Evolutionary conservation across 2,329 filamentous ascomycete genomes (phyloP).

Genomic region (Helotiales sp.): DNA sequence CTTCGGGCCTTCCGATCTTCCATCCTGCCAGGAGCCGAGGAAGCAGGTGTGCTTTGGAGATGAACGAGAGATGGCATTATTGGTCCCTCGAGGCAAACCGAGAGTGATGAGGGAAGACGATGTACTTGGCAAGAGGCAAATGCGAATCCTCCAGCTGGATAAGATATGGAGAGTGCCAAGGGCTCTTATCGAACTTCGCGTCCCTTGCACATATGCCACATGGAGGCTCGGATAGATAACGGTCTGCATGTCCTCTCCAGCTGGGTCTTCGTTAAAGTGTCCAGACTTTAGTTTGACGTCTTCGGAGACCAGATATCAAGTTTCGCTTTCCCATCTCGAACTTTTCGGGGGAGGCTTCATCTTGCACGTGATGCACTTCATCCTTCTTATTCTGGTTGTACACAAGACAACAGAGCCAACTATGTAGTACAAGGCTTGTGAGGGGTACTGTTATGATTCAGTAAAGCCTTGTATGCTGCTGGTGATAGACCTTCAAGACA

Average conservation of each 20-base stretch:
- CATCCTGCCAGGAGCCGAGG: no score
- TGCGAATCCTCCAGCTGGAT: background rate
- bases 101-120: background rate
- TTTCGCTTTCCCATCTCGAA: no score
- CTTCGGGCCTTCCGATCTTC: background rate
- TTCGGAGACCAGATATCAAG: no score
- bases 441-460: no score
- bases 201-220: background rate
- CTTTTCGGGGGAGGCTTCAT: no score
- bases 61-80: background rate
- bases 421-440: no score
- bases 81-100: background rate
- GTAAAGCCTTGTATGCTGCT: background rate
- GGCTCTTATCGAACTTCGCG: background rate
- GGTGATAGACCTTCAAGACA: background rate
- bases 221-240: background rate
- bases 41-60: background rate
- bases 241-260: background rate
- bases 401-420: no score
- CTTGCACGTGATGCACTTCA: no score
- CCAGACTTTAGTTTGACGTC: no score
- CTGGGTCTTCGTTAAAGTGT: no score
- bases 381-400: no score
- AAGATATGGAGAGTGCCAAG: background rate
- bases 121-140: background rate